Conservation (phyloP, 495 filamentous ascomycete genomes). For the Aspergillus diversus region DNA sequence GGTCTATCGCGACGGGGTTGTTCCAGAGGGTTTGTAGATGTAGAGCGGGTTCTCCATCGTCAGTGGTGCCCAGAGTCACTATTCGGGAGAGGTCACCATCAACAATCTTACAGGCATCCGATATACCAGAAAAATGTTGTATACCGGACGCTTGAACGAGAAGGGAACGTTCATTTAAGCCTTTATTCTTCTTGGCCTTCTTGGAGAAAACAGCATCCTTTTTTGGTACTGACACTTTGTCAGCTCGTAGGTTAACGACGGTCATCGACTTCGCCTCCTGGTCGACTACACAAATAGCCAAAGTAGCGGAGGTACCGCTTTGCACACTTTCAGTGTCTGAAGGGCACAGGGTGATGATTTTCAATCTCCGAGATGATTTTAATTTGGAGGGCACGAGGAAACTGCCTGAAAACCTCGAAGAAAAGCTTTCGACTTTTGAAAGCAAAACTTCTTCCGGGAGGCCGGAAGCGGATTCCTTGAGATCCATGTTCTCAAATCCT, state of each 20-base stretch:
- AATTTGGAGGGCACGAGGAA: slow-evolving; percentile 57
- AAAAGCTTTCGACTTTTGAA: slow-evolving; percentile 71
- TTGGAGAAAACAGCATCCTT: slow-evolving; percentile 35
- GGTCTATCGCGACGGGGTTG: slow-evolving; percentile 56
- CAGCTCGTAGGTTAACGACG: slow-evolving; percentile 62
- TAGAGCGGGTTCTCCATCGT: slow-evolving; percentile 63
- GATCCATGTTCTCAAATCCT: slow-evolving; percentile 69
- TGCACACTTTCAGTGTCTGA: slow-evolving; percentile 45
- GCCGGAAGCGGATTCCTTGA: slow-evolving; percentile 70
- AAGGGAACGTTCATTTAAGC: slow-evolving; percentile 34
- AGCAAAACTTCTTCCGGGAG: slow-evolving; percentile 75
- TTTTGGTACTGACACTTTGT: slow-evolving; percentile 38
- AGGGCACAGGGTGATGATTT: slow-evolving; percentile 67
- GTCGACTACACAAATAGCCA: slow-evolving; percentile 72
- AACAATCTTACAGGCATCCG: slow-evolving; percentile 73
- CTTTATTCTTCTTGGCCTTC: slow-evolving; percentile 30
- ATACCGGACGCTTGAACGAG: slow-evolving; percentile 47
- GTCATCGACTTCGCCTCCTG: slow-evolving; percentile 65
- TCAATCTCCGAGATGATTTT: slow-evolving; percentile 49
- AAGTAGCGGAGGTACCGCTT: slow-evolving; percentile 39
- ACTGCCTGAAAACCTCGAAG: slow-evolving; percentile 60
- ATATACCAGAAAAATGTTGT: slow-evolving; percentile 56
- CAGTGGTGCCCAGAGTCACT: slow-evolving; percentile 67
- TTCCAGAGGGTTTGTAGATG: slow-evolving; percentile 80
- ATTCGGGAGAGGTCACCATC: slow-evolving; percentile 71